phyloP scores from a whole-genome alignment of 345 rosid genomes.

The Citrus mangshanensis region DNA sequence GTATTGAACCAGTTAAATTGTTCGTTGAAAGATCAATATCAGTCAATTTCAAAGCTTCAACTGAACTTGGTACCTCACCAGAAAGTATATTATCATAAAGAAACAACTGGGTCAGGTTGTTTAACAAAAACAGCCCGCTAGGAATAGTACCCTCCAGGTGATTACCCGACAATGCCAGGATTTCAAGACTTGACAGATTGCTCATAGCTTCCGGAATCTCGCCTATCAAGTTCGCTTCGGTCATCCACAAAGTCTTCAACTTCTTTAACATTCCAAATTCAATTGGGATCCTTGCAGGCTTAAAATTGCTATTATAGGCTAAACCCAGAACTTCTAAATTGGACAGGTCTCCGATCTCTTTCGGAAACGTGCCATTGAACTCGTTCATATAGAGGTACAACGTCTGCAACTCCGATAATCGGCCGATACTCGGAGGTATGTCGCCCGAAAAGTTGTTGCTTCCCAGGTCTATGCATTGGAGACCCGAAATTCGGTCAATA shows the following conservation, averaged over 20 bases:
- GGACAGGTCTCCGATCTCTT: constrained; percentile 63
- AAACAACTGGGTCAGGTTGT: constrained; percentile 41
- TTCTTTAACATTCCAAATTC: constrained; percentile 61
- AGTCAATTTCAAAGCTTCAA: constrained; percentile 39
- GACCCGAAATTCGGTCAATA: constrained; percentile 46
- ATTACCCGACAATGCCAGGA: constrained; percentile 50
- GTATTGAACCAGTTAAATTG: constrained; percentile 63
- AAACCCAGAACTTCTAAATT: constrained; percentile 49
- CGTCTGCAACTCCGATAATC: constrained; percentile 36
- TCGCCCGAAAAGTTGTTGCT: constrained; percentile 69
- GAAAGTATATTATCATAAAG: constrained; percentile 47
- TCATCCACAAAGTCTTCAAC: constrained; percentile 45
- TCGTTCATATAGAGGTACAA: constrained; percentile 36
- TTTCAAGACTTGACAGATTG: constrained; percentile 44
- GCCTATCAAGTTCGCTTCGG: constrained; percentile 50
- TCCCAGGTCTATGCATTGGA: constrained; percentile 42
- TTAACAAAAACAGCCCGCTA: constrained; percentile 36
- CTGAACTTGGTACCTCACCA: constrained; percentile 51
- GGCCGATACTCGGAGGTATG: constrained; percentile 55
- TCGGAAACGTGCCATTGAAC: constrained; percentile 75
- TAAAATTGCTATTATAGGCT: constrained; percentile 44
- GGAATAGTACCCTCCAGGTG: constrained; percentile 59
- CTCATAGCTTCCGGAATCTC: constrained; percentile 48
- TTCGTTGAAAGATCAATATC: constrained; percentile 56
- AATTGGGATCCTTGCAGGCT: constrained; percentile 55